phyloP scores from a whole-genome alignment of 371 early-diverging fungal species.

The Apophysomyces ossiformis region DNA sequence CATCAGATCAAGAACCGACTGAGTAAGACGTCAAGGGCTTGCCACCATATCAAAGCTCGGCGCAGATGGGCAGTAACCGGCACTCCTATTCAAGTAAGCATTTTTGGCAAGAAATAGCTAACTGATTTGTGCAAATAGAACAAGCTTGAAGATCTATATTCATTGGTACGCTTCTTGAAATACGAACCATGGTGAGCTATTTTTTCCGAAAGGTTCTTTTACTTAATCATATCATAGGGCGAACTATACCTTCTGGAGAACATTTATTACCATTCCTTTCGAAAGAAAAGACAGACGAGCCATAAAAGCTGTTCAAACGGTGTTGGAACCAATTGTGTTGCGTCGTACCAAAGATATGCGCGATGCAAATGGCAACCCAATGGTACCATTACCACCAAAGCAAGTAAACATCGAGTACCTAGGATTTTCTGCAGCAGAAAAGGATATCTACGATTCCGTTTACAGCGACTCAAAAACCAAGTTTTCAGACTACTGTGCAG shows the following conservation, averaged over 20 bases:
- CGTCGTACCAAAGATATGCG: slow-evolving; percentile 70
- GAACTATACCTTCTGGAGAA: slow-evolving; percentile 66
- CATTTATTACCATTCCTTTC: slow-evolving; percentile 70
- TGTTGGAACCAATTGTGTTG: slow-evolving; percentile 70
- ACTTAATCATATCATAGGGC: slow-evolving; percentile 24
- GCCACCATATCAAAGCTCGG: slow-evolving; percentile 59
- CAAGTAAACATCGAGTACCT: slow-evolving; percentile 62
- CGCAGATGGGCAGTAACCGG: slow-evolving; percentile 85
- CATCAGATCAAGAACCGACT: slow-evolving; percentile 72
- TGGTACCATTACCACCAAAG: slow-evolving; percentile 68
- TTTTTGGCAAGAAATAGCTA: not conserved
- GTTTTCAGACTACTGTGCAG: slow-evolving; percentile 48
- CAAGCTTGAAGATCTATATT: slow-evolving; percentile 81
- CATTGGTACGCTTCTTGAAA: slow-evolving; percentile 79
- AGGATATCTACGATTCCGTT: slow-evolving; percentile 51
- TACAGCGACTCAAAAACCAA: slow-evolving; percentile 52
- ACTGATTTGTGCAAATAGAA: slow-evolving; percentile 34
- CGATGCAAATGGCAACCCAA: slow-evolving; percentile 57
- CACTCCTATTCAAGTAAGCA: slow-evolving; percentile 67
- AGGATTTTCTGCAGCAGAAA: slow-evolving; percentile 51
- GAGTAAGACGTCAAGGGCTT: slow-evolving; percentile 65
- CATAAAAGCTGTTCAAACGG: slow-evolving; percentile 63
- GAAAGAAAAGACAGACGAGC: slow-evolving; percentile 60
- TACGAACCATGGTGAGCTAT: slow-evolving; percentile 68
- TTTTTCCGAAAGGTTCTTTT: not conserved